Base-by-base conservation (phyloP, 2,329 filamentous ascomycete species). In the Calycina herbarum region DNA sequence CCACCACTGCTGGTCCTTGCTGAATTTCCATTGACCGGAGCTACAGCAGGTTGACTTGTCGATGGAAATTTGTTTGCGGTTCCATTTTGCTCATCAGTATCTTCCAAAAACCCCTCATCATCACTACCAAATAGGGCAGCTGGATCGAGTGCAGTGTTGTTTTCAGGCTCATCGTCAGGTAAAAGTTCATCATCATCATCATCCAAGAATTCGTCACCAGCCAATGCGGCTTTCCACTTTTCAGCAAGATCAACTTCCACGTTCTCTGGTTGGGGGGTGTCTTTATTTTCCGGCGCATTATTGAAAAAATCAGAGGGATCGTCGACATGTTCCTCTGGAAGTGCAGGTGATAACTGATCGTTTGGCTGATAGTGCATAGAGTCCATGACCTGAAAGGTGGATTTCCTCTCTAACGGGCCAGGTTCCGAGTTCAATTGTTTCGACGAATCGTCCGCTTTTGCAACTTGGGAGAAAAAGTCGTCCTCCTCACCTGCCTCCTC, bases 191-290 rank as follows among this genome's bases (percentile, higher is more conserved):
- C 88, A 59, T 87, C 82, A 58, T 80, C 81, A 58, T 80, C 81
- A 20, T 81, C 79, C 61, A 85, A 75, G 71, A 85, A 75, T 67
- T 93, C 87, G 69, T 94, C 90, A 59, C 91, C 90, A 15, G 81
- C 92, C 72, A 97, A 86, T 56, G 92, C 91, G 58, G 91, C 90
- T 69, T 92, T 86, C 92, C 94, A 97, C 71, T 92, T 89, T 20
- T 91, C 91, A 57, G 90, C 89, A 51, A 95, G 77, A 73, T 89
- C 85, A 6, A 84, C 80, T 54, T 88, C 84, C 3, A 84, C 79
- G 20, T 68, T 61, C 20, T 73, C 66, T 8, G 42, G 51, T 58
- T 73, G 75, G 58, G 79, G 75, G 24, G 78, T 75, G 1, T 75
- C 68, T 11, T 73, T 70, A 31, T 78, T 51, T 11, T 78, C 75